Percentiles rank a stretch among this genome's conserved stretches.
Conservation (phyloP, 2,329 filamentous ascomycete genomes). For the Decorospora gaudefroyi region DNA sequence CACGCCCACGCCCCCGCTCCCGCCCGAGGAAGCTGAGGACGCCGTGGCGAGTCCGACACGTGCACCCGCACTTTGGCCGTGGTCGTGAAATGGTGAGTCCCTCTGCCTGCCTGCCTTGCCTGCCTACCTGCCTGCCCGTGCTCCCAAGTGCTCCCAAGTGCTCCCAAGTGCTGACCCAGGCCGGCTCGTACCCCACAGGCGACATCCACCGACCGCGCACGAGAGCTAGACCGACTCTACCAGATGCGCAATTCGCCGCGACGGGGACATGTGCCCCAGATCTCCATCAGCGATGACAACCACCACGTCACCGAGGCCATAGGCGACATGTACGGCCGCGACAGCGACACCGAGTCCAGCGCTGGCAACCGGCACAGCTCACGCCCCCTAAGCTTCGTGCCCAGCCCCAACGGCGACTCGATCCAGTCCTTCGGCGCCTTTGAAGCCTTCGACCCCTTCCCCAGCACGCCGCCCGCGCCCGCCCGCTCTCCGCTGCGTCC, state of each 20-base stretch:
- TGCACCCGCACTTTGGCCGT: conserved; percentile 22
- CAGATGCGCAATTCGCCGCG: conserved; percentile 58
- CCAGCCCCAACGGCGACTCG: conserved; percentile 58
- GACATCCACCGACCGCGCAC: conserved; percentile 50
- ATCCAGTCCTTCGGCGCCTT: conserved; percentile 43
- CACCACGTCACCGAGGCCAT: conserved; percentile 96
- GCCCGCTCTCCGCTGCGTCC: conserved; percentile 48
- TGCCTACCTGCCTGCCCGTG: conserved; percentile 6
- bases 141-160: conserved; percentile 6
- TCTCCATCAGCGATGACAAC: conserved; percentile 81
- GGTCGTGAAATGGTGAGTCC: conserved; percentile 33
- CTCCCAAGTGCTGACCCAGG: conserved; percentile 36
- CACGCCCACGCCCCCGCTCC: conserved; percentile 6
- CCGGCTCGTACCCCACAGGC: conserved; percentile 36
- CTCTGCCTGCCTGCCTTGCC: background rate
- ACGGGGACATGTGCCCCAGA: conserved; percentile 63
- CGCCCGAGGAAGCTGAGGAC: conserved; percentile 17
- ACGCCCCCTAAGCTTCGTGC: conserved; percentile 76
- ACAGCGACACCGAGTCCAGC: conserved; percentile 65
- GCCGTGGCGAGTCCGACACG: conserved; percentile 26
- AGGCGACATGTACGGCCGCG: conserved; percentile 84
- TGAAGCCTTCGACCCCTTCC: conserved; percentile 42
- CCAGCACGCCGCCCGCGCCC: conserved; percentile 50
- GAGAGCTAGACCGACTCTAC: conserved; percentile 55
- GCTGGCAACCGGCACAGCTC: conserved; percentile 60